Conservation (phyloP, 257 asterid genomes). For the Fraxinus cuspidata region DNA sequence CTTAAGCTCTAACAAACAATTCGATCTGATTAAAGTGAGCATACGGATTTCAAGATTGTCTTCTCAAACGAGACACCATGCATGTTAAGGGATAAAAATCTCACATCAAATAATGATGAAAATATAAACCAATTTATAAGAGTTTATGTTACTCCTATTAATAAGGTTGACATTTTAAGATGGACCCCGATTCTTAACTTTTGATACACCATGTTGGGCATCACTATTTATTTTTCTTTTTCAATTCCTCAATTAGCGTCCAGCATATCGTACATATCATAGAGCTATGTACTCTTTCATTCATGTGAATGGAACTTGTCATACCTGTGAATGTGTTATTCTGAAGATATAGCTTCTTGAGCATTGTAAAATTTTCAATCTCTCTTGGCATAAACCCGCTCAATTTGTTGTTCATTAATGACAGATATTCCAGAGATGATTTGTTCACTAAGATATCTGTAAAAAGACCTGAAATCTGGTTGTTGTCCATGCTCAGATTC, state of each 20-base stretch:
- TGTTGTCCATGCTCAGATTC: background rate
- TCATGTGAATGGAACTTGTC: too few relatives aligned
- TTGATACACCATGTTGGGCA: conserved; percentile 9
- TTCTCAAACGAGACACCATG: too few relatives aligned
- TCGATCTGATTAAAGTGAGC: too few relatives aligned
- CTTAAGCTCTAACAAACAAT: too few relatives aligned
- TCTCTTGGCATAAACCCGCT: conserved; percentile 20
- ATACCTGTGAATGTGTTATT: background rate
- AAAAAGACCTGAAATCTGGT: conserved; percentile 5
- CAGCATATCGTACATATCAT: background rate
- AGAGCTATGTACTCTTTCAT: too few relatives aligned
- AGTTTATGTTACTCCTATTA: too few relatives aligned
- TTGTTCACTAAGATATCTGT: conserved; percentile 16
- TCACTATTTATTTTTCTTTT: background rate
- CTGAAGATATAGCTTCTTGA: background rate
- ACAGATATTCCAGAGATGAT: conserved; percentile 12
- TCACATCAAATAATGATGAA: too few relatives aligned
- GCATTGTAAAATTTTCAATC: conserved; percentile 13
- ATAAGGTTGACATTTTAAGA: too few relatives aligned
- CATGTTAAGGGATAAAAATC: too few relatives aligned
- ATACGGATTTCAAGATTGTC: too few relatives aligned
- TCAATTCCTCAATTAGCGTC: background rate
- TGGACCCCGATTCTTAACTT: too few relatives aligned
- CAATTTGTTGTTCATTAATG: background rate
- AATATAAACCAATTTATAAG: too few relatives aligned